These are phyloP conservation scores for Aspergillus quadrilineatus DNA, from an alignment of 2,329 filamentous ascomycete species.

Conservation along the genomic window DNA sequence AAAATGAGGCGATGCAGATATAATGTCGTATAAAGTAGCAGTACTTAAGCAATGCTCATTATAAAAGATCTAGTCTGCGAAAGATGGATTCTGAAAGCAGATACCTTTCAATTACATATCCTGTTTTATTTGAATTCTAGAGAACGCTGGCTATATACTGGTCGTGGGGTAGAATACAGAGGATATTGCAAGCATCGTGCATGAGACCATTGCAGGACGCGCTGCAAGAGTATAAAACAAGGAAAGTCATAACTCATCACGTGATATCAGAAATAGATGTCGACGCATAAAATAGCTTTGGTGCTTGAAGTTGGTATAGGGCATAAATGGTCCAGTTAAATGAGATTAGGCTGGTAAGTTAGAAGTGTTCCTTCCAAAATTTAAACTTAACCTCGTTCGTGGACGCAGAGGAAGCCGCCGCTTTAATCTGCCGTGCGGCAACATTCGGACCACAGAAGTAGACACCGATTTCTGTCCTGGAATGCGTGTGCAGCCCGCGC, in stretches of 20 bases:
- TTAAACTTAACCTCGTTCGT: slow-evolving; percentile 82
- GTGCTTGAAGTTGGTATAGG: no score
- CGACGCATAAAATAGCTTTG: no score
- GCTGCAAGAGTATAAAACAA: slow-evolving; percentile 5
- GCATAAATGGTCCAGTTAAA: no score
- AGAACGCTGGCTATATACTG: slow-evolving; percentile 3
- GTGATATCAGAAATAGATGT: slow-evolving; percentile 4
- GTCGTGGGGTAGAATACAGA: slow-evolving; percentile 12
- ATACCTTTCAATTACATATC: no score
- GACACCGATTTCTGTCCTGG: slow-evolving; percentile 85
- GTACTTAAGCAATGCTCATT: background rate
- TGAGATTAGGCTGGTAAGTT: slow-evolving; percentile 3
- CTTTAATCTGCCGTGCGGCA: slow-evolving; percentile 77
- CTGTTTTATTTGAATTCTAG: background rate
- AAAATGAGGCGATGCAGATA: slow-evolving; percentile 21
- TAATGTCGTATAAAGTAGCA: background rate
- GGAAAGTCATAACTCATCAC: slow-evolving; percentile 13
- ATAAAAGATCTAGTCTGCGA: no score
- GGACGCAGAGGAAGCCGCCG: slow-evolving; percentile 71
- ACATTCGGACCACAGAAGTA: slow-evolving; percentile 94
- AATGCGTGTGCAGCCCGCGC: slow-evolving; percentile 71
- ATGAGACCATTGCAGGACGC: slow-evolving; percentile 12
- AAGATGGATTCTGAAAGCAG: no score
- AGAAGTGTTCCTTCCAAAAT: slow-evolving; percentile 96
- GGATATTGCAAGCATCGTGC: slow-evolving; percentile 5